Conservation (phyloP, 73 alveolate genomes). For the Paramecium caudatum region DNA sequence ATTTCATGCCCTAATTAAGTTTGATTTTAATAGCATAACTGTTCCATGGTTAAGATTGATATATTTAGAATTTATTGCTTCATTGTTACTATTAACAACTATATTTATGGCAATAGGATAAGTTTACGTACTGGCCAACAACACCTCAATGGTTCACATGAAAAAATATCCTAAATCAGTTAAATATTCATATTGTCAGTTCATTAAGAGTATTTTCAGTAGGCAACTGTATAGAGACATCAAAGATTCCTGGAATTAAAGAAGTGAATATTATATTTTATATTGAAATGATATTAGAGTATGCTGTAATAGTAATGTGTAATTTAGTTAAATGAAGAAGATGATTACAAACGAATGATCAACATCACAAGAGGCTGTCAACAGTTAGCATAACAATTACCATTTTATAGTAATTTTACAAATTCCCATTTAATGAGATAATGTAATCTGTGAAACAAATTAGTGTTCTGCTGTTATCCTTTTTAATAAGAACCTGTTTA, state of each 20-base stretch:
- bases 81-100: background rate
- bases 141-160: slow-evolving; percentile 6
- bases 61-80: background rate
- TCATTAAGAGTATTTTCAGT: background rate
- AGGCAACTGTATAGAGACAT: background rate
- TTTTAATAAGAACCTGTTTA: slow-evolving; percentile 15
- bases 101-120: background rate
- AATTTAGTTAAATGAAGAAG: slow-evolving; percentile 50
- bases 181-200: slow-evolving; percentile 23
- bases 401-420: slow-evolving; percentile 15
- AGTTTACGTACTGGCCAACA: slow-evolving; percentile 6
- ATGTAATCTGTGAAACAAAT: background rate
- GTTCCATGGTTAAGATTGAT: slow-evolving; percentile 18
- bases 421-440: slow-evolving; percentile 25
- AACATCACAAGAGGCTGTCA: slow-evolving; percentile 15
- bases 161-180: background rate
- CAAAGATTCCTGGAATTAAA: slow-evolving; percentile 5
- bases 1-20: background rate
- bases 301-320: background rate
- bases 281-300: slow-evolving; percentile 43
- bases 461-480: slow-evolving; percentile 60
- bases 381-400: slow-evolving; percentile 37
- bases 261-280: slow-evolving; percentile 9
- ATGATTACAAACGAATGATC: slow-evolving; percentile 45
- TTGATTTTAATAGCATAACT: background rate